Conservation (phyloP, 169 alveolate genomes). For the Theileria annulata region DNA sequence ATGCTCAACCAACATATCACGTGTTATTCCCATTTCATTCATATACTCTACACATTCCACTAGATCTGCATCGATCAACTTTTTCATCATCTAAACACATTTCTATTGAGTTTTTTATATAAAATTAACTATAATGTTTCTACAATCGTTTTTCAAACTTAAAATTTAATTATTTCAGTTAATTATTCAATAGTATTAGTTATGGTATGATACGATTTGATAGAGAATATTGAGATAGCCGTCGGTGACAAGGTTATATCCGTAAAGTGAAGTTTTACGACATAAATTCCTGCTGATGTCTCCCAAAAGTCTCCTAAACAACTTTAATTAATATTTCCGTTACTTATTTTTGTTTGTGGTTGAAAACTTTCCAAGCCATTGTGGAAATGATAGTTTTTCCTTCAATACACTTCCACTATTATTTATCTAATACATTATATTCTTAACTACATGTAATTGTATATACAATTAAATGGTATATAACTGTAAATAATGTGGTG, state of each 20-base stretch:
- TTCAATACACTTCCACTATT: slow-evolving; percentile 60
- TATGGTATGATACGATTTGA: slow-evolving; percentile 12
- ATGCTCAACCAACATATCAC: slow-evolving; percentile 71
- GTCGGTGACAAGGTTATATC: slow-evolving; percentile 42
- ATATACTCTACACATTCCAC: slow-evolving; percentile 61
- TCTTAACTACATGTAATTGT: neutral
- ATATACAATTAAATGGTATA: neutral
- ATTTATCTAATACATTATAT: slow-evolving; percentile 40
- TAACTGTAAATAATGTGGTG: neutral
- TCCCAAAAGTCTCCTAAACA: slow-evolving; percentile 30
- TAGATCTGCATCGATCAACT: slow-evolving; percentile 46
- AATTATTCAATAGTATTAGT: too few relatives aligned
- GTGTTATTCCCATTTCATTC: slow-evolving; percentile 63
- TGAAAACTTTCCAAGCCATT: slow-evolving; percentile 90
- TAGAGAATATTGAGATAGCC: slow-evolving; percentile 58
- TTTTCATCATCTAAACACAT: slow-evolving; percentile 57
- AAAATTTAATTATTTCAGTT: too few relatives aligned
- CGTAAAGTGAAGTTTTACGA: slow-evolving; percentile 23
- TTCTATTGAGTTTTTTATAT: neutral
- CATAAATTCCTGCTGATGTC: slow-evolving; percentile 57
- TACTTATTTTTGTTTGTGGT: slow-evolving; percentile 87
- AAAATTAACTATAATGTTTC: too few relatives aligned
- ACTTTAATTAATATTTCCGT: slow-evolving; percentile 12
- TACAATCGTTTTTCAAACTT: too few relatives aligned
- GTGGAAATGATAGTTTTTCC: slow-evolving; percentile 89